A percentile compares a stretch with the other conserved stretches of the same genome.
Conservation (phyloP, 768 basidiomycete genomes). For the Boletus coccyginus region DNA sequence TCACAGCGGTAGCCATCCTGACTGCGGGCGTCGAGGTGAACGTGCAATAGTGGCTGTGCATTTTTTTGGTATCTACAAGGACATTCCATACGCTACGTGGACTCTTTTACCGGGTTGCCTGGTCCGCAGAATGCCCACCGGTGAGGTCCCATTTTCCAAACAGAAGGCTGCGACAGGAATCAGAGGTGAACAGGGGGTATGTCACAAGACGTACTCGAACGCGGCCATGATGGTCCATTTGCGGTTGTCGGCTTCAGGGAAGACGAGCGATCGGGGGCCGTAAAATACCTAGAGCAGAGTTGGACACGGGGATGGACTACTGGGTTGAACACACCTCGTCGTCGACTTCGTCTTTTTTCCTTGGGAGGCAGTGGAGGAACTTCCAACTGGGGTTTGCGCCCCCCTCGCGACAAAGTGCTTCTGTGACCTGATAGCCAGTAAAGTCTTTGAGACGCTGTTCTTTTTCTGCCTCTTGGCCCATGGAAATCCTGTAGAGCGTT, state of each 20-base stretch:
- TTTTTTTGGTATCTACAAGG: neutral
- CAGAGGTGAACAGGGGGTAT: neutral
- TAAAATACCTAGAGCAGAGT: slow-evolving; percentile 72
- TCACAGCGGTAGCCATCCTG: slow-evolving; percentile 42
- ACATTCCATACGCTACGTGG: neutral
- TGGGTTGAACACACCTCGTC: slow-evolving; percentile 63
- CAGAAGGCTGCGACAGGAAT: slow-evolving; percentile 24
- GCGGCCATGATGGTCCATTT: slow-evolving; percentile 95
- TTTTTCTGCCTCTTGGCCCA: slow-evolving; percentile 98
- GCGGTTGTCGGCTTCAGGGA: slow-evolving; percentile 93
- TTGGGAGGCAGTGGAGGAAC: slow-evolving; percentile 94
- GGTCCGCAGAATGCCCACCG: slow-evolving; percentile 18
- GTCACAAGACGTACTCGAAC: slow-evolving; percentile 66
- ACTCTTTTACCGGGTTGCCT: slow-evolving; percentile 1
- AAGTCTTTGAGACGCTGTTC: slow-evolving; percentile 84
- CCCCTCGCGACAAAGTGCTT: slow-evolving; percentile 74
- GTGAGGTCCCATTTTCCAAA: slow-evolving; percentile 48
- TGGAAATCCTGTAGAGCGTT: slow-evolving; percentile 74
- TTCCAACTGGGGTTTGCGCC: slow-evolving; percentile 87
- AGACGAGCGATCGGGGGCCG: slow-evolving; percentile 86
- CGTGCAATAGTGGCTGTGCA: slow-evolving; percentile 4
- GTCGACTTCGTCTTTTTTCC: slow-evolving; percentile 91
- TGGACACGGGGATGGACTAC: neutral
- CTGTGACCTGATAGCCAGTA: slow-evolving; percentile 91
- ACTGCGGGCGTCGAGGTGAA: neutral